These are phyloP conservation scores for Diaporthe ampelina DNA, from an alignment of 2,329 filamentous ascomycete species.

Conservation along the genomic window DNA sequence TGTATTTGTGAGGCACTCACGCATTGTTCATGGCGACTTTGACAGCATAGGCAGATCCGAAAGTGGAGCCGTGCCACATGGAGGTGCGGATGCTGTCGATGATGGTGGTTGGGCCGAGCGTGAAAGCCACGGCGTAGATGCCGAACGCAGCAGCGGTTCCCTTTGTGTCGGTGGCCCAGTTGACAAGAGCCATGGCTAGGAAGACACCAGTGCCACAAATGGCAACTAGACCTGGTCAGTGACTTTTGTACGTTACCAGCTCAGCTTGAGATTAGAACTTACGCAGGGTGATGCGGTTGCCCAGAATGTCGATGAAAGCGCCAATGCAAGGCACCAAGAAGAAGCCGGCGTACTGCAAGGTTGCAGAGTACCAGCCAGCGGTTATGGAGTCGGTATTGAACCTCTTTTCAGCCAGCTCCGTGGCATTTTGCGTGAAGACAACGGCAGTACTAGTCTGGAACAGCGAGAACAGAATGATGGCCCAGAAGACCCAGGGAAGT, in stretches of 20 bases:
- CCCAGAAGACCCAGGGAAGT: slow-evolving; percentile 73
- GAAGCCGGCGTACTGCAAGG: slow-evolving; percentile 68
- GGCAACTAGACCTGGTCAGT: too few species aligned
- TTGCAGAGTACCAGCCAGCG: slow-evolving; percentile 72
- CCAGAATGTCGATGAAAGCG: slow-evolving; percentile 68
- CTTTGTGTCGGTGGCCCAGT: slow-evolving; percentile 61
- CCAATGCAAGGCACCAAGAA: slow-evolving; percentile 70
- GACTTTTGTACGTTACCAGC: too few species aligned
- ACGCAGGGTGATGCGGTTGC: slow-evolving; percentile 56
- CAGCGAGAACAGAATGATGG: slow-evolving; percentile 66
- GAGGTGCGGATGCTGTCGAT: slow-evolving; percentile 73
- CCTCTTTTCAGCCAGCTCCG: slow-evolving; percentile 71
- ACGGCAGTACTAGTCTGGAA: slow-evolving; percentile 70
- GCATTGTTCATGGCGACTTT: slow-evolving; percentile 73
- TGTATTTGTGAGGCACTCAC: neutral
- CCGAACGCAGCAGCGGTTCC: slow-evolving; percentile 73
- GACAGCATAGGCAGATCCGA: slow-evolving; percentile 71
- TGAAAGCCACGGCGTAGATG: slow-evolving; percentile 69
- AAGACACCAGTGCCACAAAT: slow-evolving; percentile 65
- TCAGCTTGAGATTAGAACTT: neutral
- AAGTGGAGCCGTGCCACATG: slow-evolving; percentile 72
- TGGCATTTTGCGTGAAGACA: slow-evolving; percentile 70
- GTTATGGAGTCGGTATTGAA: slow-evolving; percentile 67
- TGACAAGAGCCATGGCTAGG: slow-evolving; percentile 66
- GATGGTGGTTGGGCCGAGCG: slow-evolving; percentile 69